phyloP scores from a whole-genome alignment of 108 stramenopile genomes.

The Nannochloropsis granulata region DNA sequence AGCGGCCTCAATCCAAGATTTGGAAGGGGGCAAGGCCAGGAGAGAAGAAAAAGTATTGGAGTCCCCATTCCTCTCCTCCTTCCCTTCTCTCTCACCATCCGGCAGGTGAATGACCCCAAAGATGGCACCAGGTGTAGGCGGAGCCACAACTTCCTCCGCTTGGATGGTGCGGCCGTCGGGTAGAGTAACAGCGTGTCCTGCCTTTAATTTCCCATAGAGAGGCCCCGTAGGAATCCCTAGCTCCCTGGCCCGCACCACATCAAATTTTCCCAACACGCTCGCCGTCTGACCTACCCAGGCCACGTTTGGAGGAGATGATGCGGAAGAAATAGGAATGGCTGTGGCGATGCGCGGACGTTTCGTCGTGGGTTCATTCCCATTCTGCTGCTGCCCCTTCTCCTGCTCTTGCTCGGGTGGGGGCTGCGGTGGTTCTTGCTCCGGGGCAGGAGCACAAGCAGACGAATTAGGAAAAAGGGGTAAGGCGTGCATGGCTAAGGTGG shows the following conservation, averaged over 20 bases:
- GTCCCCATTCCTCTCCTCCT: background rate
- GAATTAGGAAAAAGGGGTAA: background rate
- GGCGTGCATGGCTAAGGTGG: background rate
- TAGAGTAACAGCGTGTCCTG: background rate
- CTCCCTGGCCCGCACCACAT: background rate
- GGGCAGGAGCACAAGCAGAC: background rate
- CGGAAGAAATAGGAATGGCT: background rate
- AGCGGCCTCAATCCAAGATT: background rate
- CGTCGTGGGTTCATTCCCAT: background rate
- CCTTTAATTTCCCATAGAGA: background rate
- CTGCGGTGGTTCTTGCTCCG: background rate
- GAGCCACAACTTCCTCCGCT: background rate
- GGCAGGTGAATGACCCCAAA: background rate
- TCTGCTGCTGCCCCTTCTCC: background rate
- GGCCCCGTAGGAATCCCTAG: background rate
- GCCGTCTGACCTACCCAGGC: background rate
- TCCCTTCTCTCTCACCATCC: background rate
- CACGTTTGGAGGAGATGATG: background rate
- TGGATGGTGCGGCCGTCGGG: background rate
- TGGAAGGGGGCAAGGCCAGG: background rate
- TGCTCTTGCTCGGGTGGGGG: background rate
- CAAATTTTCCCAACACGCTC: background rate
- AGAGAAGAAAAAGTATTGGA: background rate
- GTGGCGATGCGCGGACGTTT: background rate
- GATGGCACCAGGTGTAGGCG: background rate